These are phyloP conservation scores for Mortierella polycephala DNA, from an alignment of 371 early-diverging fungal genomes.

Conservation along the genomic window DNA sequence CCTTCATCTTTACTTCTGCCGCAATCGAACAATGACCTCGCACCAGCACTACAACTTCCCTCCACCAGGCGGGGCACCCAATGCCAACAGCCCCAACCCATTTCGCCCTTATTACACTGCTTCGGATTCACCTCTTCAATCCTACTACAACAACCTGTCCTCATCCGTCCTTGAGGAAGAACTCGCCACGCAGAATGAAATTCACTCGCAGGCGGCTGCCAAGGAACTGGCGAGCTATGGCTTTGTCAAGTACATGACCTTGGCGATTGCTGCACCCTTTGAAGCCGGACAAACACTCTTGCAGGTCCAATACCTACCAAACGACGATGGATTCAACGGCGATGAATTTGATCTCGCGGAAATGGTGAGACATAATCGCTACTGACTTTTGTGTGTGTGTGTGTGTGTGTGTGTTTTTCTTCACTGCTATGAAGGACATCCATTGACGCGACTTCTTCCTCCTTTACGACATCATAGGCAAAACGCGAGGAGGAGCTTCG, in stretches of 20 bases:
- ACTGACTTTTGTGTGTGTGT: too few species aligned
- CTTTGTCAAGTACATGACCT: slow-evolving; percentile 73
- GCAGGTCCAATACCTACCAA: slow-evolving; percentile 87
- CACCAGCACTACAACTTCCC: slow-evolving; percentile 44
- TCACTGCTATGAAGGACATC: background rate
- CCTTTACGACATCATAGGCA: slow-evolving; percentile 7
- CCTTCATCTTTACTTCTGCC: background rate
- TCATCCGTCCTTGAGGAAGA: slow-evolving; percentile 43
- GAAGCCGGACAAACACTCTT: slow-evolving; percentile 83
- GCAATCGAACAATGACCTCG: background rate
- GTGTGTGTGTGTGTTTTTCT: too few species aligned
- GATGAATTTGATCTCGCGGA: slow-evolving; percentile 49
- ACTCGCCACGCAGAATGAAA: slow-evolving; percentile 46
- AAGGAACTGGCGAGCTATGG: slow-evolving; percentile 74
- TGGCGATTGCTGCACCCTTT: slow-evolving; percentile 80
- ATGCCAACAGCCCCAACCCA: slow-evolving; percentile 52
- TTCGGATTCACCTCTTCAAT: slow-evolving; percentile 50
- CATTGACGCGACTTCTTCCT: background rate
- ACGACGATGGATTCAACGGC: slow-evolving; percentile 54
- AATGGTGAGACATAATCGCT: slow-evolving; percentile 12
- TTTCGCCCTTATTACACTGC: slow-evolving; percentile 55
- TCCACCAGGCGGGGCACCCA: slow-evolving; percentile 50
- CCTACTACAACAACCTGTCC: slow-evolving; percentile 49
- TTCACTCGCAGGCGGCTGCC: slow-evolving; percentile 46
- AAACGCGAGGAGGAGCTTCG: slow-evolving; percentile 26